These are phyloP conservation scores for Dothiorella sarmentorum DNA, from an alignment of 2,329 filamentous ascomycete genomes.

Conservation along the genomic window DNA sequence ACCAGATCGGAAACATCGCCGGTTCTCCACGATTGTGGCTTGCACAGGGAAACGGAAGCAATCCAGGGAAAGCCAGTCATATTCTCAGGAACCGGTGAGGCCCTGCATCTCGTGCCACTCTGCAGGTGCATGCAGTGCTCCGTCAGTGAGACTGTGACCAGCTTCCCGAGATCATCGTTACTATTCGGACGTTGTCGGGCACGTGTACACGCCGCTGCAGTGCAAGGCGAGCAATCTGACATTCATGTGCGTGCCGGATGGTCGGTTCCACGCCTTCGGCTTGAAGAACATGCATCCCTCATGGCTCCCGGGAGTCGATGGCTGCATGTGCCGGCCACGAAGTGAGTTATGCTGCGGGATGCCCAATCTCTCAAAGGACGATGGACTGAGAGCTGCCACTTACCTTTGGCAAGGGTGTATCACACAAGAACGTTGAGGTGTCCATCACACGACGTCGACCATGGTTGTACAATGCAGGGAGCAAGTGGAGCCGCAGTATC, in stretches of 20 bases:
- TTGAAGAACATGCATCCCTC: background rate
- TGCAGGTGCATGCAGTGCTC: background rate
- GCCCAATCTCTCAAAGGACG: background rate
- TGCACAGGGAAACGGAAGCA: background rate
- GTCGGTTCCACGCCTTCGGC: background rate
- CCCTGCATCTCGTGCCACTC: background rate
- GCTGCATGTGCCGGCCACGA: background rate
- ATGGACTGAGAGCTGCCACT: background rate
- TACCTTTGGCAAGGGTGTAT: background rate
- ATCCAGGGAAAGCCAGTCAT: background rate
- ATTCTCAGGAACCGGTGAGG: background rate
- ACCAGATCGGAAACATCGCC: too few relatives aligned
- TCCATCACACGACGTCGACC: background rate
- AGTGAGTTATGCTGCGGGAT: background rate
- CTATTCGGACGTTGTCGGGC: background rate
- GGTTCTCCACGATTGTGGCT: too few relatives aligned
- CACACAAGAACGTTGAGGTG: background rate
- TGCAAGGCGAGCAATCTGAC: background rate
- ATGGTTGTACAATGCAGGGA: background rate
- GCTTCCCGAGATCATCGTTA: background rate
- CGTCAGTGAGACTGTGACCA: background rate
- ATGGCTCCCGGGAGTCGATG: background rate
- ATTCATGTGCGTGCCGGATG: background rate
- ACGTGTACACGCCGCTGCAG: background rate
- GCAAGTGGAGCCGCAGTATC: background rate